Evolutionary conservation across 306 rosid species (phyloP), one percentile per base, ranked within the genome.

Genomic region (Quercus alba): DNA sequence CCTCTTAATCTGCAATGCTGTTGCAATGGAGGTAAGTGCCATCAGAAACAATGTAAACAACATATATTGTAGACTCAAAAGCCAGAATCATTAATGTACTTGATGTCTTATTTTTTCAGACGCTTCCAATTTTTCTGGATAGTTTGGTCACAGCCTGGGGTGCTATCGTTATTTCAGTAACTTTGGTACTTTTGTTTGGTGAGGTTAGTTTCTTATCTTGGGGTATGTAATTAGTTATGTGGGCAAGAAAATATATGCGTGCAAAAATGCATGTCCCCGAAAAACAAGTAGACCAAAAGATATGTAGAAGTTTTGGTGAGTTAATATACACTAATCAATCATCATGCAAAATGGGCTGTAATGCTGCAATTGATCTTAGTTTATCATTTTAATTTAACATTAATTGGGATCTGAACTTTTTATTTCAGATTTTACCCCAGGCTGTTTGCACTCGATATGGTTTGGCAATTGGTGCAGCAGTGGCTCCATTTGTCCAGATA

Each of bases 71-170:
- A 74, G 38, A 15, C 54, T 67, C 55, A 3, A 30, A 62, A 25
- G 46, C 44, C 20, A 75, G 70, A 68, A 75, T 41, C 51, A 46
- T 67, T 44, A 15, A 33, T 21, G 15, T 58, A 58, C 28, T 20
- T 38, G 30, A 55, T 31, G 18, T 51, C 30, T 76, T 49, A 21
- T 80, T 79, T 67, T 72, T 72, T 76, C 76, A 95, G 98, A 86
- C 98, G 72, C 99, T 95, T 81, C 99, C 99, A 41, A 93, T 95
- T 41, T 95, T 91, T 77, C 98, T 95, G 49, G 97, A 95, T 72
- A 82, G 88, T 79, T 86, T 95, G 74, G 85, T 95, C 56, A 80
- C 75, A 72, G 90, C 94, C 18, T 88, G 87, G 92, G 97, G 91
- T 52, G 99, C 99, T 44, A 78, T 95, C 56, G 80, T 95, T 15